phyloP scores from a whole-genome alignment of 768 basidiomycete species.

The Suillus paluster region DNA sequence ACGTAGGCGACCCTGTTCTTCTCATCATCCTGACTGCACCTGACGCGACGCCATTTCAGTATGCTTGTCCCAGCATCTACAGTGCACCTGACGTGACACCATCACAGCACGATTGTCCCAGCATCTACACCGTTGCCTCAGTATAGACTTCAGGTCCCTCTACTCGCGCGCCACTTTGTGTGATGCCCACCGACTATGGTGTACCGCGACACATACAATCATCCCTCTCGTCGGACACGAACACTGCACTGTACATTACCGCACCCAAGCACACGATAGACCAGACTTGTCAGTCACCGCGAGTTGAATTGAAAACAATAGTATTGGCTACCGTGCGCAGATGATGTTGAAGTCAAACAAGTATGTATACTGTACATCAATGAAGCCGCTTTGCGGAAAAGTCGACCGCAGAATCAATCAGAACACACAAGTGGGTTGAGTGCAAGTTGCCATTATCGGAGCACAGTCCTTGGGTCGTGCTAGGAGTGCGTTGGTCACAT shows the following conservation, averaged over 20 bases:
- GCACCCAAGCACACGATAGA: background rate
- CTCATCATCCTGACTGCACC: background rate
- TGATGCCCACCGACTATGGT: background rate
- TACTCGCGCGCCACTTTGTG: background rate
- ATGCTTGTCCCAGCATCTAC: constrained; percentile 28
- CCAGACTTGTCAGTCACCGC: background rate
- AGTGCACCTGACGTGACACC: background rate
- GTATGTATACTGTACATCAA: background rate
- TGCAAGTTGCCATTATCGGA: background rate
- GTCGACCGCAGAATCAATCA: background rate
- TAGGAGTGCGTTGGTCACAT: background rate
- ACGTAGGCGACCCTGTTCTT: constrained; percentile 19
- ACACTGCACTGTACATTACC: constrained; percentile 8
- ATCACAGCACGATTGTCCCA: constrained; percentile 26
- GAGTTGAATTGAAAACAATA: background rate
- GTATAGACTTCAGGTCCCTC: no score
- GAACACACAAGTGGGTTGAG: background rate
- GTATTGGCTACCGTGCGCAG: background rate
- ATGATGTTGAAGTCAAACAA: background rate
- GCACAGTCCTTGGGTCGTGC: no score
- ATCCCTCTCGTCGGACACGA: background rate
- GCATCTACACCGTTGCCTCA: constrained; percentile 17
- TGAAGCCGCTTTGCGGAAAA: background rate
- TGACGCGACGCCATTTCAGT: constrained; percentile 13
- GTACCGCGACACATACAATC: background rate